Evolutionary conservation across 2,329 filamentous ascomycete species (phyloP), one percentile per base, ranked within the genome.

Genomic region (Lomentospora prolificans): DNA sequence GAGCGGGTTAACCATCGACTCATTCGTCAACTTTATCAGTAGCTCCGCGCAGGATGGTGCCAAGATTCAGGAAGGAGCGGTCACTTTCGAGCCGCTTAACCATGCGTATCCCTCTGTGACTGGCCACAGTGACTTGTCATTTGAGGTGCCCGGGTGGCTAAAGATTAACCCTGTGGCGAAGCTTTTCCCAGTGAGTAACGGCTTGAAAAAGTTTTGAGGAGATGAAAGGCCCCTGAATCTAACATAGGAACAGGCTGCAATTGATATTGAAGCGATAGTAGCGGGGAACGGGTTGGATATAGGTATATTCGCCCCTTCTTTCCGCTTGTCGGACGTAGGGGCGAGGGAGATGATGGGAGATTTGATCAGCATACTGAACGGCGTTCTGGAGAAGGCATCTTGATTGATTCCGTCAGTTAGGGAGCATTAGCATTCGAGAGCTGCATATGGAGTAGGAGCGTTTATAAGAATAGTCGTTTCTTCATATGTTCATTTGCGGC

Each of bases 1-100:
- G 90, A 92, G 88, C 0, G 86, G 86, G 0, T 70, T 90, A 2
- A 73, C 69, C 55, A 68, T 95, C 1, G 79, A 87, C 61, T 83
- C 79, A 0, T 92, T 89, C 70, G 82, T 96, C 62, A 96, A 96
- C 66, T 94, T 95, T 60, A 68, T 95, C 17, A 82, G 75, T 53
- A 67, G 83, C 4, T 78, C 78, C 0, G 24, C 1, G n/a, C 41
- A 39, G 33, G n/a, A 25, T 10, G n/a, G 14, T 27, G n/a, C 8
- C 9, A 12, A n/a, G 14, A 51, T 25, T 28, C 9, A 17, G 50
- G 3, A 25, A 8, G 50, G n/a, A 24, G 46, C n/a, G 3, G 39
- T 41, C n/a, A 14, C 19, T 9, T n/a, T 56, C 9, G 39, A 12
- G 6, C 24, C 28, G 3, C 4, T 46, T 17, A 19, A 27, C 14